Evolutionary conservation across 148 eudicot species (phyloP), one percentile per base, ranked within the genome.

Genomic region (Oxyria digyna): DNA sequence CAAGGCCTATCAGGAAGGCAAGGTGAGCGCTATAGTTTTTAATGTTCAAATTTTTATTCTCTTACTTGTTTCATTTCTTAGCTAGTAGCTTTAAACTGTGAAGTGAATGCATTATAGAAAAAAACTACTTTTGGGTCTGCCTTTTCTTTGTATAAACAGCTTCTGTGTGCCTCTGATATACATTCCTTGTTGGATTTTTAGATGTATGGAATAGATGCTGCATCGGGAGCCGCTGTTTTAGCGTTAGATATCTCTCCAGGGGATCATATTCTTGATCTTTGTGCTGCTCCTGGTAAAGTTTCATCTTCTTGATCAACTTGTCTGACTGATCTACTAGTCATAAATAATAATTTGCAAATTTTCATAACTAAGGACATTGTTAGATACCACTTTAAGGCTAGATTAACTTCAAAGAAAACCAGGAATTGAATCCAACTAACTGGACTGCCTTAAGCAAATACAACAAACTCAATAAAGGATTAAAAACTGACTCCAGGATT

Each of bases 141-240:
- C 24, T 10, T 5, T 13, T 3, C 37, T 5, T 27, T 14, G 38
- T 13, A 27, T 29, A n/a, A 17, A 14, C 20, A 8, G 13, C 18
- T 57, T 57, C 18, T 12, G 64, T 15, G 8, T 57, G 62, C 37
- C 20, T 29, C 35, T 55, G 62, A 29, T 57, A n/a, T 14, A 29
- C 37, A 57, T 11, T 27, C 1, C 9, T 5, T 14, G 18, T 57
- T 57, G 35, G 2, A 6, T 46, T 35, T 66, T 71, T 73, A 93
- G 98, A 78, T 93, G 48, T 93, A 89, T 77, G 98, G 98, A 72
- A 85, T 93, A 75, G 98, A 93, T 87, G 98, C 95, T 68, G 86
- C 98, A 69, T 93, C 98, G 69, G 98, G 96, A 70, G 98, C 98
- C 82, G 96, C 98, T 74, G 92, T 93, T 65, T 74, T 71, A 70